Evolutionary conservation across 2,329 filamentous ascomycete genomes (phyloP).

Genomic region (Cordyceps tenuipes): DNA sequence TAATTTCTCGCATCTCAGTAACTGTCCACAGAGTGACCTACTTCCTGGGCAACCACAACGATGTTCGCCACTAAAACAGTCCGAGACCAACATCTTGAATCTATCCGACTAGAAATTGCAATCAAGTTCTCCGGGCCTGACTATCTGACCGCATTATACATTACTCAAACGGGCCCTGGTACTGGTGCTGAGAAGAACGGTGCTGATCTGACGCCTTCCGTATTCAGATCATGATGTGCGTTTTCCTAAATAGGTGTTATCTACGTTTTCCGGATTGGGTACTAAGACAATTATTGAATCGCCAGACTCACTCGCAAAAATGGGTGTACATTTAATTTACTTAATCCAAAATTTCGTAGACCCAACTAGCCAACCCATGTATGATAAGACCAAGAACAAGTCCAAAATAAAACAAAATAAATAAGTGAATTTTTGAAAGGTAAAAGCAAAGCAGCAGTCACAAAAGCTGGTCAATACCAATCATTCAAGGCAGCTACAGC

Average conservation of each 20-base stretch:
- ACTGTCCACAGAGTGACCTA: not conserved
- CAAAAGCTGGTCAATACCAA: not conserved
- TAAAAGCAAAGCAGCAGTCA: not conserved
- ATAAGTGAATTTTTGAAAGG: not conserved
- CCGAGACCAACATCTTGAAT: not conserved
- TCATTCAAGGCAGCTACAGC: not conserved
- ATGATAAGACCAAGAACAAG: not conserved
- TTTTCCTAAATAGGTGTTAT: not conserved
- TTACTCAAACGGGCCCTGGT: not conserved
- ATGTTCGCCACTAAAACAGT: not conserved
- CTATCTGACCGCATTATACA: not conserved
- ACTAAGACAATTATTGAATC: too few relatives aligned
- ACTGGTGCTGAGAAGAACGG: slow-evolving; percentile 6
- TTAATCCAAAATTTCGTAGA: not conserved
- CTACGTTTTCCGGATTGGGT: too few relatives aligned
- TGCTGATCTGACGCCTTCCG: not conserved
- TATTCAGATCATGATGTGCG: not conserved
- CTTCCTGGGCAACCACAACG: not conserved
- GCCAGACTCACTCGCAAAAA: not conserved
- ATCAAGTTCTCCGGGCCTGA: not conserved
- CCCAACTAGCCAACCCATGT: not conserved
- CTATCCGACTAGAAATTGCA: not conserved
- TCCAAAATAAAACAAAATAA: not conserved
- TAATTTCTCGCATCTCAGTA: not conserved
- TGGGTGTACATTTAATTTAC: not conserved